A percentile compares a stretch with the other conserved stretches of the same genome.
phyloP scores from a whole-genome alignment of 345 rosid genomes.

The Arabidopsis suecica region DNA sequence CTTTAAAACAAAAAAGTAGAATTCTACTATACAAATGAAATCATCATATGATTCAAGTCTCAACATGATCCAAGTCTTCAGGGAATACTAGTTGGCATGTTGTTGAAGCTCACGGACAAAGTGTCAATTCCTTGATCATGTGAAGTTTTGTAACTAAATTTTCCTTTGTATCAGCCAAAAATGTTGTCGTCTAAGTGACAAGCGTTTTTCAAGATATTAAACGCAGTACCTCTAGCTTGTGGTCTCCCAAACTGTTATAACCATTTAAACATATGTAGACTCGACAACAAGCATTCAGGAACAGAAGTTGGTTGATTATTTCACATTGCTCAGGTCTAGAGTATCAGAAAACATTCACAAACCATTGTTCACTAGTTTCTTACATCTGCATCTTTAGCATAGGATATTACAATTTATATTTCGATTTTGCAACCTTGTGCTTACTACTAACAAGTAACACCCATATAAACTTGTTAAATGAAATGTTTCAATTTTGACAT shows the following conservation, averaged over 20 bases:
- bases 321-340: too few relatives aligned
- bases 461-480: too few relatives aligned
- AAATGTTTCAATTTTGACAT: too few relatives aligned
- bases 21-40: too few relatives aligned
- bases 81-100: neutral
- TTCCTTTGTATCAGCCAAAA: neutral
- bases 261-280: conserved; percentile 4
- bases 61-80: neutral
- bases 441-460: too few relatives aligned
- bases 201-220: neutral
- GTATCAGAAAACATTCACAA: too few relatives aligned
- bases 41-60: neutral
- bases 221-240: neutral
- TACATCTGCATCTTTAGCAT: too few relatives aligned
- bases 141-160: neutral
- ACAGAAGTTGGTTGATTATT: neutral
- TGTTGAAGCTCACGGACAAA: conserved; percentile 12
- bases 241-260: neutral
- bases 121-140: conserved; percentile 11
- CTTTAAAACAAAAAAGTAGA: too few relatives aligned
- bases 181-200: neutral
- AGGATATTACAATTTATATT: too few relatives aligned
- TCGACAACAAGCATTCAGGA: conserved; percentile 29
- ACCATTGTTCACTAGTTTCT: too few relatives aligned
- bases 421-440: too few relatives aligned